A percentile compares a stretch with the other conserved stretches of the same genome.
phyloP scores from a whole-genome alignment of 495 filamentous ascomycete genomes.

The Filosporella fistucella region DNA sequence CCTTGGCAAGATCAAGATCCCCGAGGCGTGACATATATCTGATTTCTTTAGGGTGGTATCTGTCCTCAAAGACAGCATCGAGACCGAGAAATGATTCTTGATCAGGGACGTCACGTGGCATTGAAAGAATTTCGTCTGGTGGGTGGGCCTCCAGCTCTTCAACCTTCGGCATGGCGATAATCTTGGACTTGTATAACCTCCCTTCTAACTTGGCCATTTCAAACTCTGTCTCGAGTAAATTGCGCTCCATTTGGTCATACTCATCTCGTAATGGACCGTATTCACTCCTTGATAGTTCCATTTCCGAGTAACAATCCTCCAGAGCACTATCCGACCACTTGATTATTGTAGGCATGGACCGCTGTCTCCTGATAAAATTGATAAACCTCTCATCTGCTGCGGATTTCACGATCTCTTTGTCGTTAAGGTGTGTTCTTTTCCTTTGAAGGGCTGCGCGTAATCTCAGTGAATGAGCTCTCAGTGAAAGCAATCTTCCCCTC shows the following conservation, averaged over 20 bases:
- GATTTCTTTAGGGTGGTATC: constrained; percentile 9
- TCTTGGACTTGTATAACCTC: constrained; percentile 5
- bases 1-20: constrained; percentile 10
- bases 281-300: constrained; percentile 11
- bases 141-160: neutral
- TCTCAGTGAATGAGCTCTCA: no score
- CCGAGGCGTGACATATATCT: constrained; percentile 9
- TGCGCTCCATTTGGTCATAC: constrained; percentile 7
- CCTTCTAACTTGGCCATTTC: constrained; percentile 6
- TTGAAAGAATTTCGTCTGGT: neutral
- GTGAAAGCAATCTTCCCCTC: no score
- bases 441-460: no score
- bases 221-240: constrained; percentile 2
- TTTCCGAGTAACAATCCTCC: no score
- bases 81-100: neutral
- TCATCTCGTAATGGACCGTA: constrained; percentile 13
- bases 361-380: no score
- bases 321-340: no score
- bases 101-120: neutral
- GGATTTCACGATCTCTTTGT: no score
- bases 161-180: neutral
- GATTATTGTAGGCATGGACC: no score
- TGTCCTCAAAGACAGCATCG: neutral
- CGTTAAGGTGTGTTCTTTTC: no score
- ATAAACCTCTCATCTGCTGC: no score